A percentile compares a stretch with the other conserved stretches of the same genome.
Evolutionary conservation across 2,329 filamentous ascomycete species (phyloP).

Genomic region (Xylariaceae sp.): DNA sequence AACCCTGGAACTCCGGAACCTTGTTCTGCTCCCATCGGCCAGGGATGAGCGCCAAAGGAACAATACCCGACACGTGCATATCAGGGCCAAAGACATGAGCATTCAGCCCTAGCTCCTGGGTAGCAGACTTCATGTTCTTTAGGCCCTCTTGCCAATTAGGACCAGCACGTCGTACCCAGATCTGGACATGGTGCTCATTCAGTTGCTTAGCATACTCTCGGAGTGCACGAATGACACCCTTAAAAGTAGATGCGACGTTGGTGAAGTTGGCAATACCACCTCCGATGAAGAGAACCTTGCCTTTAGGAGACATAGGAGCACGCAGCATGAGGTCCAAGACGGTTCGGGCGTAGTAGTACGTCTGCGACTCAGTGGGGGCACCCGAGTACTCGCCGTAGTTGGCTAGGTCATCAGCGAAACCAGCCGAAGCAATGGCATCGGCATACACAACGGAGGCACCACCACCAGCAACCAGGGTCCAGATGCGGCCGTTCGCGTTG

Average conservation of each 20-base stretch:
- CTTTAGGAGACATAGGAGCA: conserved; percentile 80
- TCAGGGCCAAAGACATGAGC: conserved; percentile 72
- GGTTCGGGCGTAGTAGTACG: conserved; percentile 97
- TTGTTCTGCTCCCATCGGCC: conserved; percentile 69
- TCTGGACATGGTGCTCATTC: conserved; percentile 95
- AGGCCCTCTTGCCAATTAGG: conserved; percentile 99
- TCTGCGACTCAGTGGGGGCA: conserved; percentile 97
- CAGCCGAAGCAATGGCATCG: conserved; percentile 95
- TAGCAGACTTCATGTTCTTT: conserved; percentile 99
- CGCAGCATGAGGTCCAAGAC: conserved; percentile 98
- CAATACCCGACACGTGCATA: conserved; percentile 98
- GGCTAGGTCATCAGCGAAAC: conserved; percentile 94
- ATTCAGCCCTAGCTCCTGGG: conserved; percentile 85
- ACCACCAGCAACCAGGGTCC: conserved; percentile 98
- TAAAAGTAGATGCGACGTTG: conserved; percentile 99
- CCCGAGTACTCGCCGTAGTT: conserved; percentile 99
- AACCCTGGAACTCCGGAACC: conserved; percentile 66
- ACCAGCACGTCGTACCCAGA: conserved; percentile 89
- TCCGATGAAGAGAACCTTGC: conserved; percentile 99
- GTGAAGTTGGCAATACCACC: conserved; percentile 99
- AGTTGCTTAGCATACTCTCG: conserved; percentile 86
- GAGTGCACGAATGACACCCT: conserved; percentile 97
- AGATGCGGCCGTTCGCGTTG: conserved; percentile 89
- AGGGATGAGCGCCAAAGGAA: conserved; percentile 82
- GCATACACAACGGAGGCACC: conserved; percentile 99